Percentiles rank a stretch among this genome's conserved stretches.
Evolutionary conservation across 2,329 filamentous ascomycete species (phyloP).

Genomic region (Tolypocladium pustulatum): DNA sequence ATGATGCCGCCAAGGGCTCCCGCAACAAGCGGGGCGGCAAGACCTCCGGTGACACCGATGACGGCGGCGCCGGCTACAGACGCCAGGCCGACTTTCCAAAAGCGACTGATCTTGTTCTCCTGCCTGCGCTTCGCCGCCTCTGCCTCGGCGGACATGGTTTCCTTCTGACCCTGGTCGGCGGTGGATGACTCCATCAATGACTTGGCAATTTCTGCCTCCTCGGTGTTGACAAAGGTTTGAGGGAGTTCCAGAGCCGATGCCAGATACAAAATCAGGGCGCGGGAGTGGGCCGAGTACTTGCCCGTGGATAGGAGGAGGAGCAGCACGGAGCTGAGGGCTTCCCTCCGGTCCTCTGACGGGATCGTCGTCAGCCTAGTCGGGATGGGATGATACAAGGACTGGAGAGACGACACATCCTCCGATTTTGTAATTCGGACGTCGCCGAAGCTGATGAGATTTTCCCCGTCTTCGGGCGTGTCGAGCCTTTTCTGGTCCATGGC

Average conservation of each 20-base stretch:
- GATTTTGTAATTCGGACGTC: conserved; percentile 20
- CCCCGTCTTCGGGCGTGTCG: conserved; percentile 23
- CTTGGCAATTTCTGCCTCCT: conserved; percentile 67
- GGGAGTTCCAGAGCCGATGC: conserved; percentile 56
- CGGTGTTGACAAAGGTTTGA: conserved; percentile 48
- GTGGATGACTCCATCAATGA: conserved; percentile 59
- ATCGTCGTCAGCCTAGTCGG: conserved; percentile 46
- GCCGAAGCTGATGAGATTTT: conserved; percentile 31
- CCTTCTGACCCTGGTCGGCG: conserved; percentile 24
- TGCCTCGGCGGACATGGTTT: conserved; percentile 59
- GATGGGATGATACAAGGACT: conserved; percentile 41
- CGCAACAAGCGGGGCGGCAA: conserved; percentile 82
- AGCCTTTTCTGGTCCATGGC: conserved; percentile 25
- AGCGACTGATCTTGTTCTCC: conserved; percentile 57
- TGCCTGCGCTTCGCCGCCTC: conserved; percentile 66
- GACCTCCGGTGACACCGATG: conserved; percentile 82
- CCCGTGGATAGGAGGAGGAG: conserved; percentile 62
- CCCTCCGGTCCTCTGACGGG: conserved; percentile 44
- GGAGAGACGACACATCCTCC: conserved; percentile 33
- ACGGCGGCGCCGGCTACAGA: conserved; percentile 80
- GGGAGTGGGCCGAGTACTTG: conserved; percentile 64
- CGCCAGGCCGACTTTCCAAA: conserved; percentile 86
- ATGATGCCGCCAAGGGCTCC: conserved; percentile 77
- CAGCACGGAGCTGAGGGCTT: conserved; percentile 59
- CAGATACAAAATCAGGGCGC: conserved; percentile 57